Evolutionary conservation across 352 stramenopile genomes (phyloP), one percentile per base, ranked within the genome.

Genomic region (Aphanomyces invadans): DNA sequence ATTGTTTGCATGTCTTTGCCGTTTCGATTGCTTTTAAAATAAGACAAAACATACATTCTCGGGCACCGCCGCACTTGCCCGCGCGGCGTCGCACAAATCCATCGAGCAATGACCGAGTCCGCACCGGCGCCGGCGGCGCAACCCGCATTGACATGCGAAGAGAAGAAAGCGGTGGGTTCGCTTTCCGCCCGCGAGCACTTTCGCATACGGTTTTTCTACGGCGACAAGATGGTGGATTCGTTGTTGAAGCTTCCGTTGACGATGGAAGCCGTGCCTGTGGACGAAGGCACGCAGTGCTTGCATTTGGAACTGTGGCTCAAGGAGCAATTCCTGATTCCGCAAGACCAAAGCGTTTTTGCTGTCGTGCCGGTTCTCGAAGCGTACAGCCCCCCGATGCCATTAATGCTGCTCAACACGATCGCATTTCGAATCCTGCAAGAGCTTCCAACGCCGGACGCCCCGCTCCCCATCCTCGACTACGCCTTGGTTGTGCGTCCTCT

Each of bases 321-420:
- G 42, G 70, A 83, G 3, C 73, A 85, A 48, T 85, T 94, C 65
- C 51, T 71, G 45, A 73, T 94, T 4, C 72, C 80, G 0, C 3
- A 28, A 4, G 78, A 77, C 51, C 80, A 76, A 44, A 92, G 79
- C 67, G 76, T 92, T 0, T 94, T 94, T 51, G 83, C 80, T 0
- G 76, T 94, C 15, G 71, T 83, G 38, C 85, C 81, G 0, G 85
- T 82, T 10, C 73, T 90, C 7, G 85, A 94, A 65, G 72, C 88
- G 46, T 94, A 92, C 63, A 87, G 77, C 23, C 85, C 85, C 26
- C 77, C 81, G 61, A 87, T 83, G 57, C 85, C 85, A 59, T 74
- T 94, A 53, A 78, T 86, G 49, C 87, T 94, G 74, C 74, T 94
- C 78, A 94, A 94, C 65, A 80, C 80, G 10, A 66, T 90, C 15